Evolutionary conservation across 306 rosid species (phyloP).

Genomic region (Begonia fuchsioides): DNA sequence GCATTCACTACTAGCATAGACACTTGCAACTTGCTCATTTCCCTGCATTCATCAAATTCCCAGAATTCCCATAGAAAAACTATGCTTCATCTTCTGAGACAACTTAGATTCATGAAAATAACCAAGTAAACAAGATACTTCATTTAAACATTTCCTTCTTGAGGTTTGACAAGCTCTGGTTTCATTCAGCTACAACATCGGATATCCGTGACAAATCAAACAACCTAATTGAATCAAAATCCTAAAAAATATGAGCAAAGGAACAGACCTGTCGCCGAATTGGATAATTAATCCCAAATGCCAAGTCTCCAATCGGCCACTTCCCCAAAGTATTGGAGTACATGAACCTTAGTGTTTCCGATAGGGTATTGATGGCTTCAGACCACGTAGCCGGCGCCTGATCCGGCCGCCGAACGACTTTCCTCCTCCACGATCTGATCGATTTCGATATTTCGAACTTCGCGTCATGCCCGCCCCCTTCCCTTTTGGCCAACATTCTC

Average conservation of each 20-base stretch:
- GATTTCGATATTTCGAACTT: conserved; percentile 30
- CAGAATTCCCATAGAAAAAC: not conserved
- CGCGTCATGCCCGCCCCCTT: conserved; percentile 30
- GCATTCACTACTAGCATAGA: conserved; percentile 65
- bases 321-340: conserved; percentile 83
- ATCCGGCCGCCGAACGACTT: conserved; percentile 77
- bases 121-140: too few species aligned
- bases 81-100: not conserved
- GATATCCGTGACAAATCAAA: too few species aligned
- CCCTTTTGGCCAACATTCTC: conserved; percentile 23
- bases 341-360: conserved; percentile 82
- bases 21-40: conserved; percentile 72
- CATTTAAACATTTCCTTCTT: too few species aligned
- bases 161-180: too few species aligned
- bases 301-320: conserved; percentile 99
- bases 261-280: conserved; percentile 72
- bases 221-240: conserved; percentile 1
- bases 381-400: conserved; percentile 86
- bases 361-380: conserved; percentile 61
- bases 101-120: not conserved
- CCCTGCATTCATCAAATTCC: conserved; percentile 40
- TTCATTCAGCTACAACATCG: too few species aligned
- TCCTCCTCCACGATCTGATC: conserved; percentile 42
- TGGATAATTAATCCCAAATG: conserved; percentile 85
- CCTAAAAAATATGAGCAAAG: not conserved